Evolutionary conservation across 2,329 filamentous ascomycete genomes (phyloP).

Genomic region (Pseudofabraea citricarpa): DNA sequence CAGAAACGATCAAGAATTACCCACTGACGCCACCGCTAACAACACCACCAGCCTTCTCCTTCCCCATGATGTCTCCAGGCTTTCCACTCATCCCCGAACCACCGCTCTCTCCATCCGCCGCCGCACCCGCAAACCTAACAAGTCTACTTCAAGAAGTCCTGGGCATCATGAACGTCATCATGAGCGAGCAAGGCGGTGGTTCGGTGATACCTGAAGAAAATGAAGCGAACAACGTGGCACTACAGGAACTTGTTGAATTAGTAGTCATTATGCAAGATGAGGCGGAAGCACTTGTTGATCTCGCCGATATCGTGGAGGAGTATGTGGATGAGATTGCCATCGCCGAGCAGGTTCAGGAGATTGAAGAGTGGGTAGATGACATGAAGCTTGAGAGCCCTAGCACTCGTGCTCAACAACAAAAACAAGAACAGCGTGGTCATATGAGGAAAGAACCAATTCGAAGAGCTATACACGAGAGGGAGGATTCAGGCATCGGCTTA

Average conservation of each 20-base stretch:
- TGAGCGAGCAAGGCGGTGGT: conserved; percentile 9
- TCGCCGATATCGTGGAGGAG: conserved; percentile 14
- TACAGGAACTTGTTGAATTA: conserved; percentile 11
- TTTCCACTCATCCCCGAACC: neutral
- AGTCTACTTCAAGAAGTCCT: conserved; percentile 12
- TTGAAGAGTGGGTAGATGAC: conserved; percentile 2
- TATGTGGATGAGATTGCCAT: conserved; percentile 13
- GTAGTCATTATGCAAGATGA: conserved; percentile 19
- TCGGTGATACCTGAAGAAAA: conserved; percentile 8
- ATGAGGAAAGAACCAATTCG: no score
- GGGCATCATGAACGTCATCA: conserved; percentile 14
- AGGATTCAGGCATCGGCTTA: neutral
- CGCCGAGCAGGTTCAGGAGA: conserved; percentile 2
- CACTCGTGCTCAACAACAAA: no score
- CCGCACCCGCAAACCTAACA: conserved; percentile 13
- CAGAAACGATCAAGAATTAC: neutral
- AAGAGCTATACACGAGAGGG: neutral
- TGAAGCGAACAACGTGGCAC: conserved; percentile 9
- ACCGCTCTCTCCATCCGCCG: conserved; percentile 8
- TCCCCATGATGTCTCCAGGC: neutral
- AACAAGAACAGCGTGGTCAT: no score
- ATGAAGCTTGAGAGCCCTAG: no score
- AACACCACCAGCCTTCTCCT: neutral
- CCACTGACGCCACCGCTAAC: neutral
- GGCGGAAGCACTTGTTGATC: conserved; percentile 11